Evolutionary conservation across 192 early-diverging fungal species (phyloP).

Genomic region (Pecoramyces ruminantium): DNA sequence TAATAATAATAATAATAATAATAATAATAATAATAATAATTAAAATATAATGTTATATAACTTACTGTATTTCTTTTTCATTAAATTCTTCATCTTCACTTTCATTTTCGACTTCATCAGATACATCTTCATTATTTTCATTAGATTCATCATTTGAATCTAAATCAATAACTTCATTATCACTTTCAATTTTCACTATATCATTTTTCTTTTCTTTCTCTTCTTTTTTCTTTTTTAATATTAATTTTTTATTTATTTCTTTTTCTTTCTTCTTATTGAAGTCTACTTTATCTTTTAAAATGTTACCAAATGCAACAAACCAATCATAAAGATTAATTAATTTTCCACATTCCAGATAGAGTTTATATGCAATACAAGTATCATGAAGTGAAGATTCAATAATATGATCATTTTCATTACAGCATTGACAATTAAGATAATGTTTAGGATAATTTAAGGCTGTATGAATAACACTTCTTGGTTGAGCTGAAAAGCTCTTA

Average conservation of each 20-base stretch:
- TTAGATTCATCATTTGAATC: not conserved
- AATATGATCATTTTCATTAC: slow-evolving; percentile 16
- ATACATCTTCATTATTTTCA: not conserved
- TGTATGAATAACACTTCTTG: slow-evolving; percentile 66
- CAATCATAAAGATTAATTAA: slow-evolving; percentile 91
- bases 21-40: too few relatives aligned
- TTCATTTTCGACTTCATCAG: not conserved
- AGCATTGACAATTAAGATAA: slow-evolving; percentile 76
- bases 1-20: too few relatives aligned
- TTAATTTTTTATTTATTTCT: slow-evolving; percentile 5
- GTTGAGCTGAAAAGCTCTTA: slow-evolving; percentile 51
- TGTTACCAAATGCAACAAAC: slow-evolving; percentile 67
- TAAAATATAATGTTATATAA: too few relatives aligned
- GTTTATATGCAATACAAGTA: slow-evolving; percentile 71
- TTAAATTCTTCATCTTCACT: not conserved
- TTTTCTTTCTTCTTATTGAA: slow-evolving; percentile 7
- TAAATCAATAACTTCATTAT: not conserved
- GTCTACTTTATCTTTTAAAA: slow-evolving; percentile 42
- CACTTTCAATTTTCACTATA: not conserved
- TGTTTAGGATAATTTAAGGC: slow-evolving; percentile 57
- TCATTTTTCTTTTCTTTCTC: not conserved
- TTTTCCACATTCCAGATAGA: slow-evolving; percentile 80
- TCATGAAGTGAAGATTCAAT: slow-evolving; percentile 58
- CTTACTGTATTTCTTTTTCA: slow-evolving; percentile 35
- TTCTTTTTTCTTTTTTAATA: not conserved